Conservation (phyloP, 768 basidiomycete genomes). For the Pisolithus albus region DNA sequence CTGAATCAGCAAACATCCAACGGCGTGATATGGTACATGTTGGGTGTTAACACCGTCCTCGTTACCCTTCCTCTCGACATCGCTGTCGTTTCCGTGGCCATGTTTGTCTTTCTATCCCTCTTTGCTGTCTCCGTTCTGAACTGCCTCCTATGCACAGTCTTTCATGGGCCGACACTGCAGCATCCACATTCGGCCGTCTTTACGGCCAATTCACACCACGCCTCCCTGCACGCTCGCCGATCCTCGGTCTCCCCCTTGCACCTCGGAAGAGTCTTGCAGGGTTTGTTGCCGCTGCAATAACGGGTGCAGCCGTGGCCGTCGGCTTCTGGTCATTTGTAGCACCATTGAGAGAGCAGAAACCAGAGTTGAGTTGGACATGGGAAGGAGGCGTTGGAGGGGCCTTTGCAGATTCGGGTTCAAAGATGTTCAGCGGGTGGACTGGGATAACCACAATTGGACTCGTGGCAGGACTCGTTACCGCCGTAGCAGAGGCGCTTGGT, state of each 20-base stretch:
- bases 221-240: conserved; percentile 41
- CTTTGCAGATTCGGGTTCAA: conserved; percentile 12
- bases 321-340: conserved; percentile 68
- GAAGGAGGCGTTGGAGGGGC: conserved; percentile 38
- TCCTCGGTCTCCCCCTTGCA: conserved; percentile 59
- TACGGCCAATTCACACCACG: conserved; percentile 65
- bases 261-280: conserved; percentile 82
- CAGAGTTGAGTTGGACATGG: conserved; percentile 52
- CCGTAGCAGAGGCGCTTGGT: conserved; percentile 88
- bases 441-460: conserved; percentile 53
- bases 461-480: conserved; percentile 72
- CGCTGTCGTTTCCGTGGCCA: conserved; percentile 83
- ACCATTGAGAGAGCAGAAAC: conserved; percentile 32
- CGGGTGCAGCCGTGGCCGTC: conserved; percentile 58
- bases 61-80: conserved; percentile 76
- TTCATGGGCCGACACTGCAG: conserved; percentile 94
- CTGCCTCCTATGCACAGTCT: conserved; percentile 43
- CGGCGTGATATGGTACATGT: conserved; percentile 84
- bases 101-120: conserved; percentile 45
- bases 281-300: conserved; percentile 69
- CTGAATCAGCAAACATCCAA: conserved; percentile 56
- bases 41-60: conserved; percentile 77
- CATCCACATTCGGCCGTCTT: conserved; percentile 86
- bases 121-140: background rate
- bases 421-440: conserved; percentile 22